Base-by-base conservation (phyloP, 1,139 yeast genomes). In the Petasospora fabianii region DNA sequence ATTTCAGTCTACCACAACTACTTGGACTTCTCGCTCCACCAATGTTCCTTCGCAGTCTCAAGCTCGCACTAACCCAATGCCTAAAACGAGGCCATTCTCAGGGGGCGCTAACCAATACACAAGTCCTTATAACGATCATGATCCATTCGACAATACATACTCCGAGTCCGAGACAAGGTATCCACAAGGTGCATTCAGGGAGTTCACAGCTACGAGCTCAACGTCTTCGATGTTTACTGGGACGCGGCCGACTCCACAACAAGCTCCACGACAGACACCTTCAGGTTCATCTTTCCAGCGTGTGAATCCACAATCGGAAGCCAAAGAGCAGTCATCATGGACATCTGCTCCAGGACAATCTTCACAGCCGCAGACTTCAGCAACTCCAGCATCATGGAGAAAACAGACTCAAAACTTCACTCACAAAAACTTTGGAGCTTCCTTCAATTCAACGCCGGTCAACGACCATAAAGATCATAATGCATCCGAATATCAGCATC, bases 151-250 rank as follows among this genome's bases (percentile, higher is more conserved):
- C n/a, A n/a, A n/a, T n/a, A n/a, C n/a, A n/a, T n/a, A n/a, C n/a
- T n/a, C n/a, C n/a, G n/a, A n/a, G n/a, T n/a, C n/a, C n/a, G n/a
- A n/a, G n/a, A n/a, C n/a, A n/a, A n/a, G n/a, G n/a, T n/a, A n/a
- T n/a, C n/a, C n/a, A n/a, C n/a, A n/a, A n/a, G n/a, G n/a, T n/a
- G n/a, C n/a, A n/a, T n/a, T n/a, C n/a, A n/a, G n/a, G n/a, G n/a
- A n/a, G n/a, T n/a, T n/a, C n/a, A n/a, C n/a, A n/a, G 82, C 78
- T 21, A 9, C 26, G 13, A 22, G 12, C 10, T 5, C n/a, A 6
- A 12, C 10, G n/a, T 22, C 26, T 6, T 22, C 28, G 16, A 26
- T 5, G 16, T 26, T 26, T 10, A 4, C 28, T 5, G 28, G 28
- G 6, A 13, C 28, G 7, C 15, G 28, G 28, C 28, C 28, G 69